Percentiles rank a stretch among this genome's conserved stretches.
Conservation (phyloP, 2,329 filamentous ascomycete species). For the Hypoxylon sp. region DNA sequence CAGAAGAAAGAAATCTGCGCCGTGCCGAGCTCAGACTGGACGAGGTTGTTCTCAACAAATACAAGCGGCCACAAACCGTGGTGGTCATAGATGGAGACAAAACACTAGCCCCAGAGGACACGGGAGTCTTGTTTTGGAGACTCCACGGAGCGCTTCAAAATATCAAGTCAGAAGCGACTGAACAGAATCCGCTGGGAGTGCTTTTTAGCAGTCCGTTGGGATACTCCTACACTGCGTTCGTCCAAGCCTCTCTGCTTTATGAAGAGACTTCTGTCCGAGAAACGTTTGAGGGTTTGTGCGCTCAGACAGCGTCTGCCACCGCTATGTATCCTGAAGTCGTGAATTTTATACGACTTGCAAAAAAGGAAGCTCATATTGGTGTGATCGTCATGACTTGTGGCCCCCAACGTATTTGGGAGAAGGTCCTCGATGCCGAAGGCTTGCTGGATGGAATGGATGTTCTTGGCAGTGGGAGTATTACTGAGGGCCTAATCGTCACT, state of each 20-base stretch:
- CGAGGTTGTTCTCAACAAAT: background rate
- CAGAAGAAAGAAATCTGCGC: background rate
- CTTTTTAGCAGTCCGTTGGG: slow-evolving; percentile 64
- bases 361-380: slow-evolving; percentile 56
- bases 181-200: slow-evolving; percentile 55
- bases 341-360: slow-evolving; percentile 57
- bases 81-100: slow-evolving; percentile 72
- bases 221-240: slow-evolving; percentile 70
- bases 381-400: slow-evolving; percentile 70
- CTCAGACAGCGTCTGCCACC: slow-evolving; percentile 59
- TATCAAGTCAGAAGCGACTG: background rate
- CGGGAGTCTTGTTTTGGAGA: slow-evolving; percentile 66
- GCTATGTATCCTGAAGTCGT: slow-evolving; percentile 64
- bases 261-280: slow-evolving; percentile 60
- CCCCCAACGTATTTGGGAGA: slow-evolving; percentile 68
- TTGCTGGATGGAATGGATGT: slow-evolving; percentile 62
- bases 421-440: slow-evolving; percentile 61
- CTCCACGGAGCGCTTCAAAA: background rate
- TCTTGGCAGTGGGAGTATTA: slow-evolving; percentile 66
- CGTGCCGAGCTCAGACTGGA: background rate
- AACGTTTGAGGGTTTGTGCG: slow-evolving; percentile 63
- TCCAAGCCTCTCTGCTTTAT: slow-evolving; percentile 67
- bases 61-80: slow-evolving; percentile 57
- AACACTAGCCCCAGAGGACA: slow-evolving; percentile 67
- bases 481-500: slow-evolving; percentile 66